Percentiles rank a stretch among this genome's conserved stretches.
phyloP scores from a whole-genome alignment of 305 asterid species.

The Solanum hybrid region DNA sequence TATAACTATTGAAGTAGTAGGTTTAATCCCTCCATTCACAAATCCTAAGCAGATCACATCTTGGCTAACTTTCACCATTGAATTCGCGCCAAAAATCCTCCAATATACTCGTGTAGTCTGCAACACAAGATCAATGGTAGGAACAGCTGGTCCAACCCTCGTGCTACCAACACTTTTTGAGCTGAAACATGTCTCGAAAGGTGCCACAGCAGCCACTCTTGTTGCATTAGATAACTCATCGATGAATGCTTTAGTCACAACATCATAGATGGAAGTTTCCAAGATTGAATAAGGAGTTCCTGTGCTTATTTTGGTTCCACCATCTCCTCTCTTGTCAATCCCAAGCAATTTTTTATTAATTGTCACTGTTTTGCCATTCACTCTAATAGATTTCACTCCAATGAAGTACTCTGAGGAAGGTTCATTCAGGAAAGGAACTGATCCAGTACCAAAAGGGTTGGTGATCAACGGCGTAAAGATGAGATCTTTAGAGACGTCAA shows the following conservation, averaged over 20 bases:
- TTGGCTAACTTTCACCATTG: constrained; percentile 40
- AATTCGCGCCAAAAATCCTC: constrained; percentile 60
- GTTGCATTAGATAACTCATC: constrained; percentile 30
- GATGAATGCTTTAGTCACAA: constrained; percentile 24
- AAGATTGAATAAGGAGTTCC: constrained; percentile 49
- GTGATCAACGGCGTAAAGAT: constrained; percentile 9
- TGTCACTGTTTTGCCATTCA: constrained; percentile 13
- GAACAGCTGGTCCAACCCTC: constrained; percentile 54
- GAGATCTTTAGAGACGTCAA: constrained; percentile 5
- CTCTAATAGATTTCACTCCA: constrained; percentile 12
- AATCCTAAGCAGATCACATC: constrained; percentile 48
- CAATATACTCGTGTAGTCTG: constrained; percentile 41
- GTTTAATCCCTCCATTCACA: constrained; percentile 46
- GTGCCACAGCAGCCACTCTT: constrained; percentile 12
- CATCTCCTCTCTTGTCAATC: constrained; percentile 44
- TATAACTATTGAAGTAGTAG: constrained; percentile 50
- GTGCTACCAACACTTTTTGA: constrained; percentile 27
- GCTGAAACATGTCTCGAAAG: constrained; percentile 52
- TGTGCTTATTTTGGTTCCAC: constrained; percentile 69
- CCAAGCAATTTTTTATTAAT: constrained; percentile 34
- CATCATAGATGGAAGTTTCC: constrained; percentile 46
- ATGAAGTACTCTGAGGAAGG: constrained; percentile 13
- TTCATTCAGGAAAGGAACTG: not conserved
- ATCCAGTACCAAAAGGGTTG: constrained; percentile 12
- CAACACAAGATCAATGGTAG: constrained; percentile 41